These are phyloP conservation scores for Septoria linicola DNA, from an alignment of 2,329 filamentous ascomycete genomes.

Conservation along the genomic window DNA sequence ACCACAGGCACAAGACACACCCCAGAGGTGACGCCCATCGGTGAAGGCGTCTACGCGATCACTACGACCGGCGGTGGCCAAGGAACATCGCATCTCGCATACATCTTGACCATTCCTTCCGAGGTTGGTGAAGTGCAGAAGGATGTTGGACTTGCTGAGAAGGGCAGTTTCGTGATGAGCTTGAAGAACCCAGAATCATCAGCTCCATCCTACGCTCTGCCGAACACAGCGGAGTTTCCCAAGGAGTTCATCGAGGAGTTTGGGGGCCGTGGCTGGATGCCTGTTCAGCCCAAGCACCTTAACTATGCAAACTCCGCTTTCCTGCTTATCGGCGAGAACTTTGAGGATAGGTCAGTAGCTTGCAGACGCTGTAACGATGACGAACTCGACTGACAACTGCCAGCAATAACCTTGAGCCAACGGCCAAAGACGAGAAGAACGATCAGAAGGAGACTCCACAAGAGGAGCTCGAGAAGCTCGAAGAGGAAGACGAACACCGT, in stretches of 20 bases:
- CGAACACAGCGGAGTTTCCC: slow-evolving; percentile 67
- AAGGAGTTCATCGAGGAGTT: slow-evolving; percentile 75
- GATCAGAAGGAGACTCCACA: slow-evolving; percentile 60
- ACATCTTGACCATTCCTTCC: slow-evolving; percentile 72
- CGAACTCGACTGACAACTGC: neutral
- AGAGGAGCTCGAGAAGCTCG: slow-evolving; percentile 72
- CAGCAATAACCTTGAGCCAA: slow-evolving; percentile 57
- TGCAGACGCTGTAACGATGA: too few relatives aligned
- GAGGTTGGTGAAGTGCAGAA: slow-evolving; percentile 70
- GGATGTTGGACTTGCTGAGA: slow-evolving; percentile 67
- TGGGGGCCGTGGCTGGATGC: slow-evolving; percentile 68
- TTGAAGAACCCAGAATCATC: slow-evolving; percentile 75
- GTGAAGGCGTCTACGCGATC: slow-evolving; percentile 81
- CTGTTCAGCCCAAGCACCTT: slow-evolving; percentile 61
- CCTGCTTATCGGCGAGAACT: slow-evolving; percentile 71
- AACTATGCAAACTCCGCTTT: slow-evolving; percentile 75
- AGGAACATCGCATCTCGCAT: slow-evolving; percentile 67
- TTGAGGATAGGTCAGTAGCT: slow-evolving; percentile 35
- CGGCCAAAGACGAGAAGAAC: slow-evolving; percentile 56
- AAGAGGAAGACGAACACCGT: slow-evolving; percentile 70
- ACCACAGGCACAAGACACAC: slow-evolving; percentile 67
- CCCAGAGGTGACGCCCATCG: slow-evolving; percentile 71
- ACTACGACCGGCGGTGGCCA: slow-evolving; percentile 65
- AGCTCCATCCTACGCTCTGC: slow-evolving; percentile 64
- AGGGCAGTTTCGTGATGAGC: slow-evolving; percentile 75